These are phyloP conservation scores for Sphagnum tenellum DNA, from an alignment of 225 moss, liverwort and hornwort species.

Conservation along the genomic window DNA sequence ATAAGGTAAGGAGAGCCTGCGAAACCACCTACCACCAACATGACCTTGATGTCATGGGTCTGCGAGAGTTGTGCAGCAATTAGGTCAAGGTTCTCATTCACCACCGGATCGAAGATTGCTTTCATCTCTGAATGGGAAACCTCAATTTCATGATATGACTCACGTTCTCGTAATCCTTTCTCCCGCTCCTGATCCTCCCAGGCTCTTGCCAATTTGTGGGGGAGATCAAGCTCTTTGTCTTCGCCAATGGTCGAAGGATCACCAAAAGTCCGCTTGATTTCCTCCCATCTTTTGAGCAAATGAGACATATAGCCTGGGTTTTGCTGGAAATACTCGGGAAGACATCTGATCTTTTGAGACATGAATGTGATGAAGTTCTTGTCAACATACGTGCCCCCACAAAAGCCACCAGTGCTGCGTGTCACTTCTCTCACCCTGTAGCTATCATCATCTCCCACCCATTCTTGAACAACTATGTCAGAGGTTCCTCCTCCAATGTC, in stretches of 20 bases:
- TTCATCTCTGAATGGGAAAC: conserved; percentile 17
- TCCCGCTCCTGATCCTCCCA: conserved; percentile 18
- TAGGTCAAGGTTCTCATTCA: conserved; percentile 10
- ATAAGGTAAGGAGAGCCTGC: conserved; percentile 32
- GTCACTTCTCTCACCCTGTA: conserved; percentile 15
- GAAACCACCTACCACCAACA: conserved; percentile 50
- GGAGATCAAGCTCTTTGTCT: conserved; percentile 7
- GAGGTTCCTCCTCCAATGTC: conserved; percentile 52
- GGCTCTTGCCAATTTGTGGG: conserved; percentile 1
- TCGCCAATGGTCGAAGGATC: neutral
- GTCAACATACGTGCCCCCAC: conserved; percentile 35
- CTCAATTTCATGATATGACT: conserved; percentile 13
- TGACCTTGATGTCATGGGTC: conserved; percentile 6
- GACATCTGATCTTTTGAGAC: conserved; percentile 20
- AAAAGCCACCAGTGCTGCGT: conserved; percentile 17
- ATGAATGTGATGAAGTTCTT: conserved; percentile 17
- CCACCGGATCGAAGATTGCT: conserved; percentile 14
- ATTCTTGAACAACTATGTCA: conserved; percentile 28
- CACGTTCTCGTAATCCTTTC: neutral
- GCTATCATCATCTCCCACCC: conserved; percentile 1
- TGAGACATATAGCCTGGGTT: neutral
- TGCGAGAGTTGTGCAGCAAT: conserved; percentile 11
- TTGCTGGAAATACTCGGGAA: conserved; percentile 4
- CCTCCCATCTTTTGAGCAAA: conserved; percentile 12
- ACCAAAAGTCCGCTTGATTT: conserved; percentile 12